A percentile compares a stretch with the other conserved stretches of the same genome.
Evolutionary conservation across 2,329 filamentous ascomycete species (phyloP).

Genomic region (Ophiostoma montium): DNA sequence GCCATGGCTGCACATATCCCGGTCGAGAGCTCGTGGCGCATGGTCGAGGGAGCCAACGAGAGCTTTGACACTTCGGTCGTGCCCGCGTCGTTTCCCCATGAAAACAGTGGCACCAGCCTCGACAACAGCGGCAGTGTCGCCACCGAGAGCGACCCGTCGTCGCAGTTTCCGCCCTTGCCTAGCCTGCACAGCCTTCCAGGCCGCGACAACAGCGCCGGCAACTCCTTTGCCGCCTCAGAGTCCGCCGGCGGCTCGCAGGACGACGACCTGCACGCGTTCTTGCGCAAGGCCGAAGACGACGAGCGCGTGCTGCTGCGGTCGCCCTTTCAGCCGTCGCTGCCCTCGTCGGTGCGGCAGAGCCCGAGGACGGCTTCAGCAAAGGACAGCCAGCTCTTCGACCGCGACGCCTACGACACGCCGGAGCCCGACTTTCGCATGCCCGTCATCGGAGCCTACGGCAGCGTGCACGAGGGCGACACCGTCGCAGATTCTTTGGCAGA

Average conservation of each 20-base stretch:
- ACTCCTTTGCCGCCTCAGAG: constrained; percentile 24
- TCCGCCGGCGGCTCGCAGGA: constrained; percentile 30
- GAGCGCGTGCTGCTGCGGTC: constrained; percentile 39
- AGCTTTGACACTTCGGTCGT: constrained; percentile 44
- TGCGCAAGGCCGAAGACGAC: constrained; percentile 39
- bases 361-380: constrained; percentile 14
- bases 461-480: constrained; percentile 8
- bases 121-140: neutral
- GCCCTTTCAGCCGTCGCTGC: constrained; percentile 41
- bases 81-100: constrained; percentile 15
- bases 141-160: neutral
- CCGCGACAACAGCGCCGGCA: constrained; percentile 16
- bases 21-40: constrained; percentile 43
- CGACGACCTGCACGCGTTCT: constrained; percentile 38
- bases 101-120: neutral
- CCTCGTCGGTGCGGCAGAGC: constrained; percentile 21
- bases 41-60: constrained; percentile 46
- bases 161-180: too few relatives aligned
- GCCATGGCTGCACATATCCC: constrained; percentile 17
- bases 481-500: too few relatives aligned
- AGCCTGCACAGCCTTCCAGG: too few relatives aligned
- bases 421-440: constrained; percentile 38
- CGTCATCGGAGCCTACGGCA: constrained; percentile 25
- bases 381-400: neutral
- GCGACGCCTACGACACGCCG: constrained; percentile 19